These are phyloP conservation scores for Boechera stricta DNA, from an alignment of 345 rosid genomes.

Conservation along the genomic window DNA sequence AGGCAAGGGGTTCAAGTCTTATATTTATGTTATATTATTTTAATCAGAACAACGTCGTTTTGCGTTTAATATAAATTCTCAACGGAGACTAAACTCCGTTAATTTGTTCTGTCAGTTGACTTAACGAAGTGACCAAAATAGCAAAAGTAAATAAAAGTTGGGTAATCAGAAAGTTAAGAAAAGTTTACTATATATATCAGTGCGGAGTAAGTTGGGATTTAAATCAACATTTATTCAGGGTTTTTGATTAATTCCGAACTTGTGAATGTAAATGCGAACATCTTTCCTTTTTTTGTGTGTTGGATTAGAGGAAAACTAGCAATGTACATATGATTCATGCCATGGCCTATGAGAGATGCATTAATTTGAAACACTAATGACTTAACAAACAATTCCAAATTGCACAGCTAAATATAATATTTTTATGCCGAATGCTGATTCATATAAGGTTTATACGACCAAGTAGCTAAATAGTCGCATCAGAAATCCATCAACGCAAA, in stretches of 20 bases:
- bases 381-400: background rate
- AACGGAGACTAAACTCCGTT: too few species aligned
- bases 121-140: too few species aligned
- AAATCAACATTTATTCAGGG: background rate
- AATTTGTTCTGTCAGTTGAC: too few species aligned
- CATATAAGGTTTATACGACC: too few species aligned
- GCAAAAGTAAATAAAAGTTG: too few species aligned
- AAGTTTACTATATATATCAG: too few species aligned
- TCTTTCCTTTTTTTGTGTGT: background rate
- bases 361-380: background rate
- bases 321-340: background rate
- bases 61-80: too few species aligned
- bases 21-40: too few species aligned
- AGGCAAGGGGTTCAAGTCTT: too few species aligned
- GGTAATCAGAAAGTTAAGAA: too few species aligned
- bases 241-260: background rate
- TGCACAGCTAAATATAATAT: background rate
- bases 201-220: too few species aligned
- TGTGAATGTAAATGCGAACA: slow-evolving; percentile 13
- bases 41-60: too few species aligned
- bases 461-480: background rate
- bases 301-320: background rate
- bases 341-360: background rate
- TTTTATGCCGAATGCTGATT: background rate
- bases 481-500: background rate